Base-by-base conservation (phyloP, 1,139 yeast species). In the Debaryomycetaceae sp. region DNA sequence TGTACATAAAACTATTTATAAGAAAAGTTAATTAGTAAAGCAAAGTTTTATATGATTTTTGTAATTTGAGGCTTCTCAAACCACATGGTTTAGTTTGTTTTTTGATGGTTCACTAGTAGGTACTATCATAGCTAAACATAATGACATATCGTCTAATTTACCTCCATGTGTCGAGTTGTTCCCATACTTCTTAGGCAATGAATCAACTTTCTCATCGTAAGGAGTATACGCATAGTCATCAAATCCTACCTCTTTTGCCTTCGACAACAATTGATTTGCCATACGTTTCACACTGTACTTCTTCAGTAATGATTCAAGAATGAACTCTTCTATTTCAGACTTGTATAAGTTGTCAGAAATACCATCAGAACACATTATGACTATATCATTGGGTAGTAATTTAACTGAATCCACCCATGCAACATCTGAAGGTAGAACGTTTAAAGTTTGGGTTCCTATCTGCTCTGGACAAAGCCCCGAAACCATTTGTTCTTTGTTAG, bases 191-290 rank as follows among this genome's bases (percentile, higher is more conserved):
- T 56, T 57, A 11, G 75, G 73, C 40, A 75, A 65, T 16, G 68
- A 56, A 50, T 73, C 75, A 13, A 78, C 75, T 51, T 63, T 72
- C 49, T 74, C 80, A 43, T 75, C 76, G 48, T 76, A 77, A 1
- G 83, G 83, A 19, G 79, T 73, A 42, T 67, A 73, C 14, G 79
- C 75, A 51, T 71, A 73, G 48, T 71, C 79, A 49, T 78, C 82
- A 51, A 69, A 77, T 0, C 79, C 82, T 11, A 75, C 67, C 38
- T 65, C 73, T 48, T 77, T 77, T 7, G 80, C 73, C 47, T 66
- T 64, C 28, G 67, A 51, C 37, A 78, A 49, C 13, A 78, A 47
- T 30, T 59, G 56, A 38, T 63, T 68, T 4, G 79, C 73, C 13
- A 69, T 65, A 26, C 63, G 61, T 40, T 67, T 70, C 40, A 74